A percentile compares a stretch with the other conserved stretches of the same genome.
Evolutionary conservation across 148 eudicot genomes (phyloP).

Genomic region (Arbutus unedo): DNA sequence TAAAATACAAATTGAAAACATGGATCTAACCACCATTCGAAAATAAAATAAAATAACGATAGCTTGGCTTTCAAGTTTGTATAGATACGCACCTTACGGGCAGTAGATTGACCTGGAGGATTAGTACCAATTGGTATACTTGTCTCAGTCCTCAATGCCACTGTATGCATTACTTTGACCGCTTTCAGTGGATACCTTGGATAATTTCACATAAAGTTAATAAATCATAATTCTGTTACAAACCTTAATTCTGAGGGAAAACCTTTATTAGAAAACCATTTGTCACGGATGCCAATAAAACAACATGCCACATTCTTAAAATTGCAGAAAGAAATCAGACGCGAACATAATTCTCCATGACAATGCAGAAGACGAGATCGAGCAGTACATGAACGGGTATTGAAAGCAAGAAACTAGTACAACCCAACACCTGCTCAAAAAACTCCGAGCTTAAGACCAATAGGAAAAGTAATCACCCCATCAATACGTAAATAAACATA

Average conservation of each 20-base stretch:
- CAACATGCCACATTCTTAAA: neutral
- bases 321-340: neutral
- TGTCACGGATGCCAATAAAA: too few relatives aligned
- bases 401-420: neutral
- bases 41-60: neutral
- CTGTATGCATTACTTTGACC: slow-evolving; percentile 93
- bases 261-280: too few relatives aligned
- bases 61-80: neutral
- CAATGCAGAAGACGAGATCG: slow-evolving; percentile 1
- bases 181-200: slow-evolving; percentile 90
- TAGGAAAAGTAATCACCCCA: neutral
- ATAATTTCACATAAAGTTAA: slow-evolving; percentile 7
- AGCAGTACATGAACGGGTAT: too few relatives aligned
- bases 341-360: neutral
- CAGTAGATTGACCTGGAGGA: slow-evolving; percentile 40
- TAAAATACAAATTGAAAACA: neutral
- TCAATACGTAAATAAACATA: too few relatives aligned
- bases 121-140: slow-evolving; percentile 42
- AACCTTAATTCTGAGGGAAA: too few relatives aligned
- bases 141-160: slow-evolving; percentile 89
- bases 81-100: slow-evolving; percentile 43
- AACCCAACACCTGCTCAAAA: neutral
- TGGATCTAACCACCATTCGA: neutral
- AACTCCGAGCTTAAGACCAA: neutral
- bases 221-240: neutral